These are phyloP conservation scores for Theobroma grandiflorum DNA, from an alignment of 441 rosid species.

Conservation along the genomic window DNA sequence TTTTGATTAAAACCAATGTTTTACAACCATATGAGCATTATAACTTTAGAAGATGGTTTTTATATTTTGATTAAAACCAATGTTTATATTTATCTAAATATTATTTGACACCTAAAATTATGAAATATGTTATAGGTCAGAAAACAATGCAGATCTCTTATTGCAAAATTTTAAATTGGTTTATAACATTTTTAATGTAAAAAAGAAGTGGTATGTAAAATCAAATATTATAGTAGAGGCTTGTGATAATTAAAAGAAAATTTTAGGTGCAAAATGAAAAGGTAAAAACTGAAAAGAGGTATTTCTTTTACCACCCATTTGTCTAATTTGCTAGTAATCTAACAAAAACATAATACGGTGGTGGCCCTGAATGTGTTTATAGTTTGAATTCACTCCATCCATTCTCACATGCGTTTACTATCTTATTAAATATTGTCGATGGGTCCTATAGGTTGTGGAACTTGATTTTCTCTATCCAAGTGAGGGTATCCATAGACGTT, in stretches of 20 bases:
- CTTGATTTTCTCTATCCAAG: conserved; percentile 98
- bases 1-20: too few relatives aligned
- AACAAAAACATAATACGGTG: neutral
- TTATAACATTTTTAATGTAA: neutral
- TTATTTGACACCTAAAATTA: too few relatives aligned
- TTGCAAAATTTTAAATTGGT: too few relatives aligned
- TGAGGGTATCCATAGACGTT: conserved; percentile 96
- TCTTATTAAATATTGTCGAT: neutral
- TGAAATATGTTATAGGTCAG: too few relatives aligned
- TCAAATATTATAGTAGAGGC: neutral
- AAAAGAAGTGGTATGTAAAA: neutral
- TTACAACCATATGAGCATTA: too few relatives aligned
- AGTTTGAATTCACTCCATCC: neutral
- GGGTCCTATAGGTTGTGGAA: conserved; percentile 80
- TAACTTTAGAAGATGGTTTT: too few relatives aligned
- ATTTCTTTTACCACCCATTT: neutral
- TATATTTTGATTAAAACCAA: too few relatives aligned
- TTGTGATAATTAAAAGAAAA: neutral
- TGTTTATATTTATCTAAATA: too few relatives aligned
- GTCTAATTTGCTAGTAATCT: neutral
- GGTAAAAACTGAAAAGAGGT: neutral
- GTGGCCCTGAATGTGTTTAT: neutral
- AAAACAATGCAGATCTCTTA: too few relatives aligned
- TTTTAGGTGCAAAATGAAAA: neutral
- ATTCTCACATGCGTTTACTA: neutral